These are phyloP conservation scores for Hypoxylon sp. DNA, from an alignment of 2,329 filamentous ascomycete species.

Conservation along the genomic window DNA sequence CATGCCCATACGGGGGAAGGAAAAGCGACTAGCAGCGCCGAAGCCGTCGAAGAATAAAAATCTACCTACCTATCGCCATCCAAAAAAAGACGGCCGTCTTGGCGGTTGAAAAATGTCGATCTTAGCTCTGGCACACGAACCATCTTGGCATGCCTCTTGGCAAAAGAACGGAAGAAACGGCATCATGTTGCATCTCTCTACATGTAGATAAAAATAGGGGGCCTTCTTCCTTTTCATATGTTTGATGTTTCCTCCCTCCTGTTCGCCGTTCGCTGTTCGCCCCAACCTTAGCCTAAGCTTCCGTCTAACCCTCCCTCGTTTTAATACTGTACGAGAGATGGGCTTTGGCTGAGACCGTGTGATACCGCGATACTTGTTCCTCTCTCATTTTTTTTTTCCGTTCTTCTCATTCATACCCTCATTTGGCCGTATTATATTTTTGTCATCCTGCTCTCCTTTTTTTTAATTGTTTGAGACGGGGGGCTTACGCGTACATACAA, in stretches of 20 bases:
- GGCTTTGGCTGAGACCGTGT: conserved; percentile 28
- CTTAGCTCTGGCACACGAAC: conserved; percentile 41
- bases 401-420: conserved; percentile 30
- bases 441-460: conserved; percentile 13
- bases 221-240: conserved; percentile 28
- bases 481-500: conserved; percentile 42
- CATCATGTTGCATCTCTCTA: conserved; percentile 39
- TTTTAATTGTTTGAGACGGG: conserved; percentile 28
- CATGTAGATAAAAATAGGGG: conserved; percentile 42
- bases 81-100: conserved; percentile 35
- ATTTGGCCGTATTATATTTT: conserved; percentile 21
- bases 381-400: conserved; percentile 12
- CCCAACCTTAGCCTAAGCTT: conserved; percentile 5
- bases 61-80: conserved; percentile 31
- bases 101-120: conserved; percentile 40
- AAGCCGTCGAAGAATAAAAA: conserved; percentile 28
- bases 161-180: conserved; percentile 45
- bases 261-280: conserved; percentile 14
- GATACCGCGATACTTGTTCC: conserved; percentile 26
- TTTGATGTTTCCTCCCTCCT: conserved; percentile 36
- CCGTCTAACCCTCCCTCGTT: conserved; percentile 2
- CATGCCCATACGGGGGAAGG: not conserved
- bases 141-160: conserved; percentile 45
- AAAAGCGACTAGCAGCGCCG: not conserved
- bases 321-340: conserved; percentile 29